Conservation (phyloP, 2,329 filamentous ascomycete species). For the Neonectria coccinea region DNA sequence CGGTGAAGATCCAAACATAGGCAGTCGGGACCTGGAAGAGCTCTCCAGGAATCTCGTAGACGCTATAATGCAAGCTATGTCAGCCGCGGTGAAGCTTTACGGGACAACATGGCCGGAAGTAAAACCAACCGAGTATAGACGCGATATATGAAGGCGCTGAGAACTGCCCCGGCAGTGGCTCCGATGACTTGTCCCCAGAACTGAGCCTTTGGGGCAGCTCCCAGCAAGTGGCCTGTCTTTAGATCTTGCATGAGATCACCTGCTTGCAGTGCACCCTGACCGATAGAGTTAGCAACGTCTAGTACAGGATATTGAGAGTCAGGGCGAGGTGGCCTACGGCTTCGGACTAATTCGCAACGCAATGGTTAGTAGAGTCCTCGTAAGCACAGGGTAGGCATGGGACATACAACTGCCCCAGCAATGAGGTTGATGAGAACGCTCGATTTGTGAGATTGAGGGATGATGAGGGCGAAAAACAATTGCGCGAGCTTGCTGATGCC, state of each 20-base stretch:
- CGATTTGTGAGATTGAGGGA: conserved; percentile 82
- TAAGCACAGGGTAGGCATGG: neutral
- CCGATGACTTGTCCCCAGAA: conserved; percentile 98
- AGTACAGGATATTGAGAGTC: too few species aligned
- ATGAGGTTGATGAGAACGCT: conserved; percentile 96
- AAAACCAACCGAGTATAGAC: conserved; percentile 76
- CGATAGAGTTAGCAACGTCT: conserved; percentile 18
- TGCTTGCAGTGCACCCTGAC: conserved; percentile 83
- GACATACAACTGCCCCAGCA: conserved; percentile 80
- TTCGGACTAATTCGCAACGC: conserved; percentile 4
- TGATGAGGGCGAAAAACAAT: conserved; percentile 91
- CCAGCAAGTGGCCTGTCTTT: conserved; percentile 93
- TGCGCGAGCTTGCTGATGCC: conserved; percentile 98
- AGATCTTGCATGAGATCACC: conserved; percentile 97
- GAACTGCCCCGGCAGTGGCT: conserved; percentile 83
- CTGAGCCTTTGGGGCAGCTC: conserved; percentile 91
- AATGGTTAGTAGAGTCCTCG: conserved; percentile 5
- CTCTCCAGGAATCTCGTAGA: conserved; percentile 89
- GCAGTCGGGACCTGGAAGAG: conserved; percentile 94
- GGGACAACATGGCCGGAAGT: neutral
- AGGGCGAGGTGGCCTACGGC: conserved; percentile 7
- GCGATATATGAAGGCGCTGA: conserved; percentile 88
- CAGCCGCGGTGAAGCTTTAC: conserved; percentile 1
- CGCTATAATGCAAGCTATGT: conserved; percentile 57
- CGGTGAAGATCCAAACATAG: conserved; percentile 98